These are phyloP conservation scores for Spinellus fusiger DNA, from an alignment of 192 early-diverging fungal genomes.

Conservation along the genomic window DNA sequence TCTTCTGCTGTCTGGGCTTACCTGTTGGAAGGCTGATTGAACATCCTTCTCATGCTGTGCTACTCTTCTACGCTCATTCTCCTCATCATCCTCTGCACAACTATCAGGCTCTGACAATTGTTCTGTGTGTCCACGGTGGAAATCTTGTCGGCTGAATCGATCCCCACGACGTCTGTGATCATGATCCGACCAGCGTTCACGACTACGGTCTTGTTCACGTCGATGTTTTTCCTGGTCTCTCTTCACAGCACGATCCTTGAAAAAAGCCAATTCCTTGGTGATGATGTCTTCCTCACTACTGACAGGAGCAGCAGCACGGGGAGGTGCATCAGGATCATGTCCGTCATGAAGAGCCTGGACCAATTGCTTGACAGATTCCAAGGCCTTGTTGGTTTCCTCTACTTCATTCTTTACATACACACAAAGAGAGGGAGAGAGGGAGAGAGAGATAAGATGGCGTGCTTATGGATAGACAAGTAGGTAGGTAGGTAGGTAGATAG, in stretches of 20 bases:
- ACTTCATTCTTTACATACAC: neutral
- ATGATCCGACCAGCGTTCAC: slow-evolving; percentile 11
- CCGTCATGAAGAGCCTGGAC: slow-evolving; percentile 24
- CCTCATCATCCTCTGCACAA: slow-evolving; percentile 24
- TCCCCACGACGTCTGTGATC: neutral
- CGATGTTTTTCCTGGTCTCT: slow-evolving; percentile 47
- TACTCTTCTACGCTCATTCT: slow-evolving; percentile 30
- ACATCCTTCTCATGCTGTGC: slow-evolving; percentile 40
- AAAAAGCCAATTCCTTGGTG: slow-evolving; percentile 52
- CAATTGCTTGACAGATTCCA: neutral
- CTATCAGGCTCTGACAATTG: slow-evolving; percentile 24
- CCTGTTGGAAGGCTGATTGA: slow-evolving; percentile 39
- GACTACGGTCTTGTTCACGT: slow-evolving; percentile 40
- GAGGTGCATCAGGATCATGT: slow-evolving; percentile 22
- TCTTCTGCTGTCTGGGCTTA: slow-evolving; percentile 45
- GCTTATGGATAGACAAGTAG: no score
- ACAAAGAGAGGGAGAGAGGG: no score
- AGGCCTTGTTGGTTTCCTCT: neutral
- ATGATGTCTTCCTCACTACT: slow-evolving; percentile 47
- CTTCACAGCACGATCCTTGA: slow-evolving; percentile 53
- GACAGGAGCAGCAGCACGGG: neutral
- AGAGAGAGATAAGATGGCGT: no score
- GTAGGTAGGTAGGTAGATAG: neutral
- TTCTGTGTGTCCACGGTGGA: slow-evolving; percentile 35
- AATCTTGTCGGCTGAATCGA: slow-evolving; percentile 24